Conservation (phyloP, 805 yeast species). For the Wickerhamiella shivajii region DNA sequence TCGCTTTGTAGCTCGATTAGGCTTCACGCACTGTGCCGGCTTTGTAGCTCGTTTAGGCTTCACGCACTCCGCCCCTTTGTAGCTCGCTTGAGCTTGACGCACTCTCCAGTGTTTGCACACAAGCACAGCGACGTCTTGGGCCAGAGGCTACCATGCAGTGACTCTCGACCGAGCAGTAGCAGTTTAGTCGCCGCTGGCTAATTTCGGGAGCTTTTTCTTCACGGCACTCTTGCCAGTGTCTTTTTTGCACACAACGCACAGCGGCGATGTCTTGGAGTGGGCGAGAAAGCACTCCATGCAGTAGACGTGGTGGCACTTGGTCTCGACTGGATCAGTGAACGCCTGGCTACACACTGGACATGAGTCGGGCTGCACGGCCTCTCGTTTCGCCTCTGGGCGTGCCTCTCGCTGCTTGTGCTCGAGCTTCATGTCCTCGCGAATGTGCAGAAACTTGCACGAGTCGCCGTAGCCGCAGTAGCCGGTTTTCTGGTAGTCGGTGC, state of each 20-base stretch:
- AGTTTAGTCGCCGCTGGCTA: no score
- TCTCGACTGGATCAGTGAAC: conserved; percentile 41
- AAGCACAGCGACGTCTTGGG: no score
- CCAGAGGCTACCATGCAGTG: no score
- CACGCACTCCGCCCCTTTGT: no score
- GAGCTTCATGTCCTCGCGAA: conserved; percentile 55
- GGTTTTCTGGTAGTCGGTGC: conserved; percentile 79
- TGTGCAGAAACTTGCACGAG: conserved; percentile 85
- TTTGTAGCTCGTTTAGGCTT: no score
- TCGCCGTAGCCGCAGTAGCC: conserved; percentile 98
- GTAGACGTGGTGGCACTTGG: conserved; percentile 48
- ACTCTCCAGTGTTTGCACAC: no score
- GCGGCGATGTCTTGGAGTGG: conserved; percentile 30
- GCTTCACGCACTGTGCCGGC: no score
- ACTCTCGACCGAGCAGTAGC: no score
- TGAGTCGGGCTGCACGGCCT: conserved; percentile 7
- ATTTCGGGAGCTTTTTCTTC: no score
- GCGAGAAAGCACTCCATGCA: conserved; percentile 47
- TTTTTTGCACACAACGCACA: conserved; percentile 43
- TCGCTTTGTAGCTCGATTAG: no score
- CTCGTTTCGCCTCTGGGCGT: conserved; percentile 52
- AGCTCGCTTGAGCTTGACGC: no score
- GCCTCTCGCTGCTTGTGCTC: conserved; percentile 50
- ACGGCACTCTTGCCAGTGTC: no score
- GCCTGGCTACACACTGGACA: conserved; percentile 39